These are phyloP conservation scores for Lentinula sp. DNA, from an alignment of 768 basidiomycete genomes.

Conservation along the genomic window DNA sequence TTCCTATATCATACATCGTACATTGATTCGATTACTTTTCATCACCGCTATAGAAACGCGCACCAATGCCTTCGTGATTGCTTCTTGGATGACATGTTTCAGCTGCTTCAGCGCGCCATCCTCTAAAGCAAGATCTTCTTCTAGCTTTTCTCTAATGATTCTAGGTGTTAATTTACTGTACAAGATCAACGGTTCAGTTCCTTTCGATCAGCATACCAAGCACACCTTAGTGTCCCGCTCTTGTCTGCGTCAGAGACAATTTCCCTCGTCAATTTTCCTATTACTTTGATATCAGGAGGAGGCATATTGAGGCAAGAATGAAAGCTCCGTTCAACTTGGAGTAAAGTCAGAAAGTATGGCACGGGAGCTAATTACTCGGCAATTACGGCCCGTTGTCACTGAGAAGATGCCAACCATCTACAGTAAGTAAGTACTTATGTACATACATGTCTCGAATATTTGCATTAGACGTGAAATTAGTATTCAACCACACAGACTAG, in stretches of 20 bases:
- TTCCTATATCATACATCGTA: neutral
- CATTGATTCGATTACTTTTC: neutral
- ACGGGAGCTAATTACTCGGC: no score
- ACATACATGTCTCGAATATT: no score
- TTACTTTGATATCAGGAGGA: neutral
- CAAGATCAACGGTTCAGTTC: neutral
- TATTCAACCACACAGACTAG: no score
- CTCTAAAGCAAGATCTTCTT: neutral
- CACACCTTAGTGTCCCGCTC: neutral
- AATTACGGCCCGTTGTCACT: no score
- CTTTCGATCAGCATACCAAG: neutral
- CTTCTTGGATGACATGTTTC: neutral
- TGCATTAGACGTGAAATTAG: no score
- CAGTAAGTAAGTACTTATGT: no score
- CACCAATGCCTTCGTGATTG: neutral
- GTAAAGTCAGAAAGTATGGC: no score
- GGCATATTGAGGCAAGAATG: conserved; percentile 9
- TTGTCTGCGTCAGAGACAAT: neutral
- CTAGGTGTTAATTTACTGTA: neutral
- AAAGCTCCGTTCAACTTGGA: neutral
- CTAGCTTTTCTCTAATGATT: neutral
- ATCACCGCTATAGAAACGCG: neutral
- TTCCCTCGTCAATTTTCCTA: neutral
- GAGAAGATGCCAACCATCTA: no score
- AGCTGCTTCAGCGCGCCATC: neutral